Conservation (phyloP, 108 stramenopile genomes). For the Cylindrotheca closterium region DNA sequence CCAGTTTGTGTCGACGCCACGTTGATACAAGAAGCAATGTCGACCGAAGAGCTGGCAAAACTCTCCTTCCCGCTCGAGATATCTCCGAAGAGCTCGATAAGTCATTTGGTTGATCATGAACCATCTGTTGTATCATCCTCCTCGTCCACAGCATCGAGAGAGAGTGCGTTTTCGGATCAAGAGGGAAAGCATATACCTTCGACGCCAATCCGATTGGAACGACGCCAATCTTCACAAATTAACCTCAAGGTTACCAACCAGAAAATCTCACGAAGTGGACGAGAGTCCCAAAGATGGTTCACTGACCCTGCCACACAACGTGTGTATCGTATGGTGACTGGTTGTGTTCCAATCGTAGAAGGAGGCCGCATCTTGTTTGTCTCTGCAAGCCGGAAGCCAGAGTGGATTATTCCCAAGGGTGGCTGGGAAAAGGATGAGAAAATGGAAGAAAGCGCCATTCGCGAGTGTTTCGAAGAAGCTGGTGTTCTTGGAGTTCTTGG, state of each 20-base stretch:
- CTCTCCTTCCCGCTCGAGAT: conserved; percentile 20
- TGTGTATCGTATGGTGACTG: conserved; percentile 59
- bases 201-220: conserved; percentile 22
- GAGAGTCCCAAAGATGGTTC: conserved; percentile 65
- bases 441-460: conserved; percentile 79
- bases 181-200: conserved; percentile 8
- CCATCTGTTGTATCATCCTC: conserved; percentile 40
- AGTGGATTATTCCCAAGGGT: conserved; percentile 96
- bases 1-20: conserved; percentile 26
- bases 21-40: conserved; percentile 30
- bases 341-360: conserved; percentile 69
- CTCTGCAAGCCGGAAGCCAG: conserved; percentile 67
- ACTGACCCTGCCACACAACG: conserved; percentile 34
- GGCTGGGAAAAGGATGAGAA: conserved; percentile 94
- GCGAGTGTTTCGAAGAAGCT: conserved; percentile 91
- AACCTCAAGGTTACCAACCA: conserved; percentile 57
- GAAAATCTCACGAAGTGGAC: conserved; percentile 65
- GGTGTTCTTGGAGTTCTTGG: conserved; percentile 82
- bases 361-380: conserved; percentile 80
- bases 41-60: conserved; percentile 27
- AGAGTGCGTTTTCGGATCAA: conserved; percentile 19
- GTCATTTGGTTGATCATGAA: background rate
- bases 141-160: conserved; percentile 44
- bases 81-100: background rate
- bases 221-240: conserved; percentile 27